These are phyloP conservation scores for Adansonia grandidieri DNA, from an alignment of 441 rosid genomes.

Conservation along the genomic window DNA sequence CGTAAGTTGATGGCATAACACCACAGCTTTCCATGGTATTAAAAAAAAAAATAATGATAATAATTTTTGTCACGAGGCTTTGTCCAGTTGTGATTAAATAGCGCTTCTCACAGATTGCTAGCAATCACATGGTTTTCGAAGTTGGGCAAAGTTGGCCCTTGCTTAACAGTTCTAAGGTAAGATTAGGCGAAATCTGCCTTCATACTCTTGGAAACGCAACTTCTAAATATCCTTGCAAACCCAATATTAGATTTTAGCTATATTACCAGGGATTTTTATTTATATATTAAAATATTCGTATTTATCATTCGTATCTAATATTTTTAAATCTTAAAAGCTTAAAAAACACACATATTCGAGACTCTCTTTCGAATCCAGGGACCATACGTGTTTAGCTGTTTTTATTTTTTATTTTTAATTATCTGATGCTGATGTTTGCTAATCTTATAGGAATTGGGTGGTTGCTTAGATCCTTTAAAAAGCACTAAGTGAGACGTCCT, in stretches of 20 bases:
- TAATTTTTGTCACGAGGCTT: no score
- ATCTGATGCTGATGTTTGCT: not conserved
- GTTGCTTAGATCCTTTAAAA: not conserved
- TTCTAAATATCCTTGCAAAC: not conserved
- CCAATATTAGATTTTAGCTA: not conserved
- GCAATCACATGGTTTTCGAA: not conserved
- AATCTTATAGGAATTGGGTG: not conserved
- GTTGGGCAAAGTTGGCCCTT: slow-evolving; percentile 19
- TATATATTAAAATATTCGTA: no score
- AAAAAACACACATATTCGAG: no score
- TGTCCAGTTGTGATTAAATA: not conserved
- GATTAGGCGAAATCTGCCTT: slow-evolving; percentile 18
- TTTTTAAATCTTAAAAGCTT: no score
- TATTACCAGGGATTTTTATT: not conserved
- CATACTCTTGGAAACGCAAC: slow-evolving; percentile 20
- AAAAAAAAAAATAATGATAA: no score
- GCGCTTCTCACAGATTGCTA: not conserved
- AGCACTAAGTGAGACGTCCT: not conserved
- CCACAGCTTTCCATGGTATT: not conserved
- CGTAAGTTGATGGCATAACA: slow-evolving; percentile 21
- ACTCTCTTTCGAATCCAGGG: no score
- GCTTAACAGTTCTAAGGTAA: not conserved
- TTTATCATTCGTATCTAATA: no score
- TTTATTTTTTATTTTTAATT: not conserved
- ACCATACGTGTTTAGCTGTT: not conserved